phyloP scores from a whole-genome alignment of 2,329 filamentous ascomycete species.

The Aspergillus fijiensis region DNA sequence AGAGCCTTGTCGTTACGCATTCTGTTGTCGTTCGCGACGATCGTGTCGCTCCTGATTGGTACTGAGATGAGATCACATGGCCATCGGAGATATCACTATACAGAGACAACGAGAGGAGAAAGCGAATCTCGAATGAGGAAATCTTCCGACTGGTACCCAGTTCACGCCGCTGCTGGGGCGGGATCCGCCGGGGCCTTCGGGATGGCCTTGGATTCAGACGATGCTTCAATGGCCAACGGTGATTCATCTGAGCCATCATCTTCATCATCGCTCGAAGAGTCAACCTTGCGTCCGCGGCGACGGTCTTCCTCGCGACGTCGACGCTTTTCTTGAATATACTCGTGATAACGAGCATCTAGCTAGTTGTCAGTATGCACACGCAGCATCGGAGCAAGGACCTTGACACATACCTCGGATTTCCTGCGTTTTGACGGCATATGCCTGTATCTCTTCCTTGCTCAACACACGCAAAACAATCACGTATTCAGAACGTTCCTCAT shows the following conservation, averaged over 20 bases:
- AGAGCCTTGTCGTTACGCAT: background rate
- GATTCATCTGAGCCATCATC: slow-evolving; percentile 31
- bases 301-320: slow-evolving; percentile 47
- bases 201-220: slow-evolving; percentile 22
- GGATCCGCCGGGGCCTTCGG: slow-evolving; percentile 5
- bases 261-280: slow-evolving; percentile 39
- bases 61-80: slow-evolving; percentile 2
- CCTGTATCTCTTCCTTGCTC: slow-evolving; percentile 84
- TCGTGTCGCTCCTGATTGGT: background rate
- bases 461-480: slow-evolving; percentile 89
- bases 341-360: slow-evolving; percentile 38
- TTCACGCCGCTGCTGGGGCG: slow-evolving; percentile 7
- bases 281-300: slow-evolving; percentile 30
- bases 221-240: slow-evolving; percentile 34
- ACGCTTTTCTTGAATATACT: slow-evolving; percentile 37
- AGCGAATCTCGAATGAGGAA: background rate
- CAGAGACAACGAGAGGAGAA: background rate
- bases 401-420: slow-evolving; percentile 69
- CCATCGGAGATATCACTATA: background rate
- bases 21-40: background rate
- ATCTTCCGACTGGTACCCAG: background rate
- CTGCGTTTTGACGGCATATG: slow-evolving; percentile 76
- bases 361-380: slow-evolving; percentile 15
- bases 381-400: background rate
- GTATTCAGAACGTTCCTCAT: slow-evolving; percentile 87